phyloP scores from a whole-genome alignment of 805 yeast genomes.

The Debaryomyces maramus region DNA sequence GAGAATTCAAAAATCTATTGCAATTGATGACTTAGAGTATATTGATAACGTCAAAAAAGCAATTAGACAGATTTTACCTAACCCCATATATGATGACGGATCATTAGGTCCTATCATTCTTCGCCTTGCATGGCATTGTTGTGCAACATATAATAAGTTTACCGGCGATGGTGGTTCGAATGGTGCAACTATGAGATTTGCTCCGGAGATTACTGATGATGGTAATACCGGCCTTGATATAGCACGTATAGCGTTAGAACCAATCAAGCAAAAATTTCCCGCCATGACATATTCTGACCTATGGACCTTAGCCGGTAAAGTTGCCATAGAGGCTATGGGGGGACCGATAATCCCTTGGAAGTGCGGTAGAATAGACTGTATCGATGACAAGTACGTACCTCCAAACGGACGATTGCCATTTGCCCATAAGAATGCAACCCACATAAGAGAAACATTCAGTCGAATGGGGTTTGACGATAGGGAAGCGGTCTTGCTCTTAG shows the following conservation, averaged over 20 bases:
- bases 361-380: conserved; percentile 47
- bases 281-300: conserved; percentile 65
- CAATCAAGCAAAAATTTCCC: conserved; percentile 56
- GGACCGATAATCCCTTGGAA: conserved; percentile 66
- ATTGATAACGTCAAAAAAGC: conserved; percentile 29
- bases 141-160: conserved; percentile 75
- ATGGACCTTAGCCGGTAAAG: conserved; percentile 72
- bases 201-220: conserved; percentile 54
- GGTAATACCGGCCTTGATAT: conserved; percentile 51
- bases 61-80: conserved; percentile 30
- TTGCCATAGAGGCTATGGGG: conserved; percentile 59
- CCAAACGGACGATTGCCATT: conserved; percentile 53
- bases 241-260: conserved; percentile 58
- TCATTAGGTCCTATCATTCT: conserved; percentile 77
- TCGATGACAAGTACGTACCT: conserved; percentile 33
- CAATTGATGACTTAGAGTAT: conserved; percentile 11
- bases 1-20: conserved; percentile 10
- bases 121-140: conserved; percentile 83
- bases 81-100: conserved; percentile 57
- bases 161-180: conserved; percentile 60
- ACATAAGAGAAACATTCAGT: conserved; percentile 45
- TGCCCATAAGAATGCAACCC: conserved; percentile 44
- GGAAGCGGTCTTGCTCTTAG: conserved; percentile 71
- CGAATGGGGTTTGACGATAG: conserved; percentile 63
- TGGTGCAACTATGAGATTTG: conserved; percentile 51